Conservation (phyloP, 768 basidiomycete genomes). For the Steccherinum ochraceum region DNA sequence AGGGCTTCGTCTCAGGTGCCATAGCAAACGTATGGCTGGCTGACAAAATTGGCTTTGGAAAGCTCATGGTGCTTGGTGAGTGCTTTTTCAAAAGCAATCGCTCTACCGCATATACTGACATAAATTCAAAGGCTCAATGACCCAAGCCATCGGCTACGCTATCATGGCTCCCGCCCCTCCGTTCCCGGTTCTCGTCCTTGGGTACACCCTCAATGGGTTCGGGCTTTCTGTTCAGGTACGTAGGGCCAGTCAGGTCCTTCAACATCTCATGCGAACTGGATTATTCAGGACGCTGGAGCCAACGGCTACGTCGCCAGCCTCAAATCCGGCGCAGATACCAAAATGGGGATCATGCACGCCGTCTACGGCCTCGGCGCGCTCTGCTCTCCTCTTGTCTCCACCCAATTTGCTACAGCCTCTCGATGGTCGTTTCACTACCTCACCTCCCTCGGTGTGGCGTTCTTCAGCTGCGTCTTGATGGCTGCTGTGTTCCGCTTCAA, state of each 20-base stretch:
- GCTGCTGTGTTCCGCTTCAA: constrained; percentile 55
- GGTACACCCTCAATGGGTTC: constrained; percentile 39
- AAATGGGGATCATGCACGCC: constrained; percentile 70
- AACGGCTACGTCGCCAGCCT: constrained; percentile 64
- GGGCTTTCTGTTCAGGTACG: constrained; percentile 40
- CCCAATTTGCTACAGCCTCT: constrained; percentile 62
- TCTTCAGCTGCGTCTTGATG: constrained; percentile 47
- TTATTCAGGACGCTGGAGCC: constrained; percentile 59
- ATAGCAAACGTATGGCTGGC: constrained; percentile 40
- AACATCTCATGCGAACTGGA: no score
- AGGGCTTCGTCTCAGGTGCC: constrained; percentile 45
- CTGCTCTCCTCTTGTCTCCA: constrained; percentile 67
- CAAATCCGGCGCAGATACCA: constrained; percentile 46
- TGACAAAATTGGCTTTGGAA: constrained; percentile 41
- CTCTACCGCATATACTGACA: neutral
- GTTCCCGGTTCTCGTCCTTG: constrained; percentile 54
- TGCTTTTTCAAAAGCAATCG: neutral
- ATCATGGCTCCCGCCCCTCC: constrained; percentile 51
- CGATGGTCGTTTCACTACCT: constrained; percentile 81
- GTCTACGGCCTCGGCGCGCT: constrained; percentile 65
- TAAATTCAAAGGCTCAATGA: constrained; percentile 32
- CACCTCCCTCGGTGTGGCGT: constrained; percentile 56
- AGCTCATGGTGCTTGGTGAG: constrained; percentile 28
- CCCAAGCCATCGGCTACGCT: constrained; percentile 46
- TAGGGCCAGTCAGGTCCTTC: no score